A percentile compares a stretch with the other conserved stretches of the same genome.
Conservation (phyloP, 176 grass and related monocot species). For the Rhynchospora pubera region DNA sequence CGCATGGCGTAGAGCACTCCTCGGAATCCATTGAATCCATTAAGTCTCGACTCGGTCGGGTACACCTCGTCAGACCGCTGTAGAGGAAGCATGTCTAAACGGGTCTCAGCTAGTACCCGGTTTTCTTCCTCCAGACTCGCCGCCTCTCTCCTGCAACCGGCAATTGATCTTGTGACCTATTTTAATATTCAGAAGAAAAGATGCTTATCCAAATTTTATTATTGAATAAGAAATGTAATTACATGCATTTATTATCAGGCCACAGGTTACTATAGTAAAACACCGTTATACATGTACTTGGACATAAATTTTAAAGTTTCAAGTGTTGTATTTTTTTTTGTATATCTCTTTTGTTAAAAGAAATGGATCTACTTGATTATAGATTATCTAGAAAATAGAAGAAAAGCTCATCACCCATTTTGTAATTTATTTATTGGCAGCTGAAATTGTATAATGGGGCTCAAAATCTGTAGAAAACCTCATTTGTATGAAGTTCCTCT, state of each 20-base stretch:
- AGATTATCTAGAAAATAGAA: not conserved
- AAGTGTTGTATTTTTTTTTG: not conserved
- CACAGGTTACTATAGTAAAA: not conserved
- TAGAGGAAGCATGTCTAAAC: slow-evolving; percentile 41
- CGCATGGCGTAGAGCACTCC: slow-evolving; percentile 66
- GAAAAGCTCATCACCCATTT: too few species aligned
- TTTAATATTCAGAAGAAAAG: not conserved
- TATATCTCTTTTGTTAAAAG: not conserved
- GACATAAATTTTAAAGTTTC: not conserved
- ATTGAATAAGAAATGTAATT: not conserved
- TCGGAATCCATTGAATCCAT: slow-evolving; percentile 84
- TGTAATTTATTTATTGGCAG: not conserved
- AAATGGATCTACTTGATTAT: not conserved
- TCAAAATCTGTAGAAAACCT: not conserved
- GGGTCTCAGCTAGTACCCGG: slow-evolving; percentile 53
- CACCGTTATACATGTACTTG: not conserved
- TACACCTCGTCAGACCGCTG: slow-evolving; percentile 41
- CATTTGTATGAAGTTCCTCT: not conserved
- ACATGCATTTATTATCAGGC: not conserved
- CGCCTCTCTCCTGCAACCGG: slow-evolving; percentile 53
- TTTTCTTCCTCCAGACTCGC: slow-evolving; percentile 79
- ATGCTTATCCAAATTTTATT: not conserved
- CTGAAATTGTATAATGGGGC: not conserved
- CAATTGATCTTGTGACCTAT: slow-evolving; percentile 57
- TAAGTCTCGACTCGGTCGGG: slow-evolving; percentile 53